Percentiles rank a stretch among this genome's conserved stretches.
These are phyloP conservation scores for Orbilia javanica DNA, from an alignment of 2,329 filamentous ascomycete species.

Conservation along the genomic window DNA sequence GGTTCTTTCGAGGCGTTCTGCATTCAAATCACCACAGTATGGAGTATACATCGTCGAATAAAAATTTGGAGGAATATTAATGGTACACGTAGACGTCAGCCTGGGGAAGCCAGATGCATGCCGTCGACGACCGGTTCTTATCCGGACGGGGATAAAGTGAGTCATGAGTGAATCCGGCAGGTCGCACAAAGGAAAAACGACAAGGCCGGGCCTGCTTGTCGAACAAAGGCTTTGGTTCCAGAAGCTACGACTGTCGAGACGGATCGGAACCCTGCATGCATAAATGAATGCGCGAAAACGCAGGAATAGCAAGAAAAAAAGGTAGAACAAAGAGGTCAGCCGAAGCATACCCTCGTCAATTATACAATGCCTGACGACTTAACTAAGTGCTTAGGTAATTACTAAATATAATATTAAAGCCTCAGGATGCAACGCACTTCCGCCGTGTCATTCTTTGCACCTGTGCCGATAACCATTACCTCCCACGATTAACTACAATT, in stretches of 20 bases:
- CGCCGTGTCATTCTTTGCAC: too few species aligned
- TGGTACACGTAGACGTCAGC: neutral
- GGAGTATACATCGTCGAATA: too few species aligned
- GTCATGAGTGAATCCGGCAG: neutral
- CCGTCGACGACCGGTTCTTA: neutral
- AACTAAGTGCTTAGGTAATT: too few species aligned
- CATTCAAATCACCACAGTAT: neutral
- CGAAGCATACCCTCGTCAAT: too few species aligned
- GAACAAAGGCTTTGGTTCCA: neutral
- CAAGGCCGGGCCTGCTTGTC: neutral
- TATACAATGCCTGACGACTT: too few species aligned
- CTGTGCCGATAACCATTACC: too few species aligned
- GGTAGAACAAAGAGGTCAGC: too few species aligned
- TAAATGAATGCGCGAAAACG: neutral
- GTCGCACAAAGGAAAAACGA: constrained; percentile 5
- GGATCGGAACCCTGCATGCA: neutral
- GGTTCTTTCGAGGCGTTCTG: neutral
- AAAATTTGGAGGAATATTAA: too few species aligned
- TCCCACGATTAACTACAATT: too few species aligned
- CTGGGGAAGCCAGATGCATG: neutral
- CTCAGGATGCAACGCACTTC: too few species aligned
- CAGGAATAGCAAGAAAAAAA: too few species aligned
- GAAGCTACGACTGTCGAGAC: neutral
- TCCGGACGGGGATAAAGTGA: constrained; percentile 10
- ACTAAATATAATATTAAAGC: too few species aligned